A percentile compares a stretch with the other conserved stretches of the same genome.
These are phyloP conservation scores for Westerdykella ornata DNA, from an alignment of 2,329 filamentous ascomycete genomes.

Conservation along the genomic window DNA sequence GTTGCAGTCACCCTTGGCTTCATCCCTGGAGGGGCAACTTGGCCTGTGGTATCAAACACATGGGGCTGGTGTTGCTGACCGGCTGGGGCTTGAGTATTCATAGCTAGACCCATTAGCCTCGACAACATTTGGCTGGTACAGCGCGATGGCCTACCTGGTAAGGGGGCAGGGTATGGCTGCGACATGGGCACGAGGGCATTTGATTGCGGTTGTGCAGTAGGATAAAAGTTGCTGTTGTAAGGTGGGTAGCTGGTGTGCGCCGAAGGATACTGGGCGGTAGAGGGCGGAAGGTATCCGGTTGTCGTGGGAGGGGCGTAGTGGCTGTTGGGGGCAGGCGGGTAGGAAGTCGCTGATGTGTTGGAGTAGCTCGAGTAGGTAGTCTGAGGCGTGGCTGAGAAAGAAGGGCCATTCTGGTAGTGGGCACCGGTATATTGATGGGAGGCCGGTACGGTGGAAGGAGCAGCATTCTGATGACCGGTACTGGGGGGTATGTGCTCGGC, in stretches of 20 bases:
- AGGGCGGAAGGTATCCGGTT: too few relatives aligned
- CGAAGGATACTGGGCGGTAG: too few relatives aligned
- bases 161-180: constrained; percentile 65
- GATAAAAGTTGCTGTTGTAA: constrained; percentile 44
- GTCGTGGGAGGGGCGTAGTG: neutral
- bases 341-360: neutral
- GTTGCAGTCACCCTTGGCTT: constrained; percentile 96
- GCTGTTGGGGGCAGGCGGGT: neutral
- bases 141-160: constrained; percentile 42
- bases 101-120: constrained; percentile 17
- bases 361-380: too few relatives aligned
- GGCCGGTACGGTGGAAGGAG: too few relatives aligned
- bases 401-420: too few relatives aligned
- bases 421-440: too few relatives aligned
- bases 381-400: too few relatives aligned
- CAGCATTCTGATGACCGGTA: too few relatives aligned
- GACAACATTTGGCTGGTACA: constrained; percentile 18
- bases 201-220: constrained; percentile 65
- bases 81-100: constrained; percentile 29
- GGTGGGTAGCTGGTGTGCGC: too few relatives aligned
- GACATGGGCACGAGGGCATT: constrained; percentile 61
- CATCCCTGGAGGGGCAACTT: constrained; percentile 85
- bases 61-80: constrained; percentile 37
- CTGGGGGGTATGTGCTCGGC: too few relatives aligned
- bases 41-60: constrained; percentile 79